These are phyloP conservation scores for Macrolepiota dolichaula DNA, from an alignment of 768 basidiomycete species.

Conservation along the genomic window DNA sequence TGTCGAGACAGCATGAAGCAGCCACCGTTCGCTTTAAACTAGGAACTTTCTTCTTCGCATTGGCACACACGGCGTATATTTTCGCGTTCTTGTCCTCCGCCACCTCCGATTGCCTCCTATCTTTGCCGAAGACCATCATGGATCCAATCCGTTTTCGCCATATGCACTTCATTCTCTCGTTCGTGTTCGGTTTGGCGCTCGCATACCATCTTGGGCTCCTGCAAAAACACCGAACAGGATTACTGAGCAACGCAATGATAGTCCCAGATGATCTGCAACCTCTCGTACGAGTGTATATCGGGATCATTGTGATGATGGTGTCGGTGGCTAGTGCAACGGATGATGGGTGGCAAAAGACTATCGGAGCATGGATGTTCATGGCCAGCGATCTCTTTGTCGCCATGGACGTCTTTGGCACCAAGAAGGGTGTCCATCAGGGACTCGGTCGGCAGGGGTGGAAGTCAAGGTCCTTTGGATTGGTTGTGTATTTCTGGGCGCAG, in stretches of 20 bases:
- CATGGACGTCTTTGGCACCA: slow-evolving; percentile 17
- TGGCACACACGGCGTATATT: slow-evolving; percentile 20
- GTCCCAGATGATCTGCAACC: slow-evolving; percentile 16
- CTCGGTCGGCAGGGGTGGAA: slow-evolving; percentile 16
- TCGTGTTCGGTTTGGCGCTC: slow-evolving; percentile 13
- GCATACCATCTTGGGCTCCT: slow-evolving; percentile 21
- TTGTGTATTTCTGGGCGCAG: slow-evolving; percentile 22
- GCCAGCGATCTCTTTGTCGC: slow-evolving; percentile 24
- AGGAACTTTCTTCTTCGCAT: slow-evolving; percentile 19
- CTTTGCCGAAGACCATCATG: background rate
- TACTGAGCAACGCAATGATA: slow-evolving; percentile 1
- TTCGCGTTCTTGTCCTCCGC: slow-evolving; percentile 12
- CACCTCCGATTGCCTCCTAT: background rate
- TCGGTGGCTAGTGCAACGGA: slow-evolving; percentile 24
- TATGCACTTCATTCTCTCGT: slow-evolving; percentile 13
- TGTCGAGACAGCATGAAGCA: slow-evolving; percentile 10
- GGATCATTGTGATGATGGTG: slow-evolving; percentile 21
- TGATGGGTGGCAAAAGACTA: slow-evolving; percentile 17
- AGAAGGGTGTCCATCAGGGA: background rate
- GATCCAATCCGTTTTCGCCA: slow-evolving; percentile 6
- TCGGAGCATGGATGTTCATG: slow-evolving; percentile 22
- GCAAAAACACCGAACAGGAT: background rate
- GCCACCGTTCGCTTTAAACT: slow-evolving; percentile 18
- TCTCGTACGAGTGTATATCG: slow-evolving; percentile 17
- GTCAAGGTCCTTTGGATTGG: slow-evolving; percentile 20